Evolutionary conservation across 2,329 filamentous ascomycete genomes (phyloP), one percentile per base, ranked within the genome.

Genomic region (Penicillium verrucosum): DNA sequence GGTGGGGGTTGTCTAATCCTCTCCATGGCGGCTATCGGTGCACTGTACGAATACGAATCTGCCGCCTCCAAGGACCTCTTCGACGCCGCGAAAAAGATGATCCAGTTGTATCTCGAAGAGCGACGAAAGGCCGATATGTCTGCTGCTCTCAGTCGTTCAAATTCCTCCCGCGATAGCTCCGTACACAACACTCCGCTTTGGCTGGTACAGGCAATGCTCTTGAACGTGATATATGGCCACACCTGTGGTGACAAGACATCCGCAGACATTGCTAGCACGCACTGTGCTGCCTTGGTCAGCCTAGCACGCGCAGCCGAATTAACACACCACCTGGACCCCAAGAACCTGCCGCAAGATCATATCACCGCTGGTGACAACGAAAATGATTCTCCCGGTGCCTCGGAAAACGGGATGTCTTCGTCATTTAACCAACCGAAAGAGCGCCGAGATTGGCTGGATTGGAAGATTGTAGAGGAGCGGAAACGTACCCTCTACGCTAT

Each of bases 201-300:
- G 92, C 82, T 99, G 27, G 92, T 97, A 16, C 94, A 97, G 74
- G 91, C 93, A 0, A 97, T 97, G 93, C 80, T 97, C 9, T 81
- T 99, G 49, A 97, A 96, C 70, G 90, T 97, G 37, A 89, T 97
- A 16, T 97, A 96, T 70, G 93, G 93, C 14, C 90, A 97, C 73
- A 95, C 96, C 64, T 96, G 92, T 71, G 91, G 90, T 37, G 93
- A 97, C 72, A 93, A 95, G 77, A 88, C 86, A 52, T 89, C 91
- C 23, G 91, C 90, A 58, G 92, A 97, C 70, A 95, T 96, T 68
- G 93, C 93, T 1, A 92, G 89, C 61, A 96, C 90, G 1, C 93
- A 97, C 71, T 95, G 90, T 70, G 90, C 92, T 8, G 90, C 92
- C 21, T 79, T 99, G 41, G 91, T 97, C 51, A 96, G 91, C 71